Conservation (phyloP, 306 rosid species). For the Astragalus membranaceus region DNA sequence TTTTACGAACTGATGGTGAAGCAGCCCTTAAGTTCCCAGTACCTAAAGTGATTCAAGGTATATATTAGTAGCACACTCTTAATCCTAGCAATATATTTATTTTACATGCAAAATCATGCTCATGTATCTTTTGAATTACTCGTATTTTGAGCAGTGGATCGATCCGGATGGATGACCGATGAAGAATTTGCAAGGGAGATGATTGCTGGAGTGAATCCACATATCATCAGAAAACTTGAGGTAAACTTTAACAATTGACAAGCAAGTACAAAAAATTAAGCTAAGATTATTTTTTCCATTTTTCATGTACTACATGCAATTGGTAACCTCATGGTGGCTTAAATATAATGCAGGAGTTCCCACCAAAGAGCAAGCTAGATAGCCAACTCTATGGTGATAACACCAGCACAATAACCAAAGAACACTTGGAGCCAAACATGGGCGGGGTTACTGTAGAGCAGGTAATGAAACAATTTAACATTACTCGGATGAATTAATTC, state of each 20-base stretch:
- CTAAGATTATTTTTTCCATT: not conserved
- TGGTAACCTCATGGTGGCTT: not conserved
- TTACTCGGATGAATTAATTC: too few relatives aligned
- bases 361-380: slow-evolving; percentile 61
- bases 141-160: slow-evolving; percentile 35
- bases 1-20: slow-evolving; percentile 46
- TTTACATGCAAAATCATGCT: not conserved
- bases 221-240: slow-evolving; percentile 27
- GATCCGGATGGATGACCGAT: slow-evolving; percentile 67
- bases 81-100: not conserved
- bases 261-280: not conserved
- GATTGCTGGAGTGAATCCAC: slow-evolving; percentile 72
- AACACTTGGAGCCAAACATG: slow-evolving; percentile 28
- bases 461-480: slow-evolving; percentile 14
- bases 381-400: slow-evolving; percentile 42
- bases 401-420: slow-evolving; percentile 39
- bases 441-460: slow-evolving; percentile 38
- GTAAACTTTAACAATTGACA: not conserved
- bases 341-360: slow-evolving; percentile 43
- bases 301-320: not conserved
- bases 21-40: slow-evolving; percentile 24
- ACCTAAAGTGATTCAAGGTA: slow-evolving; percentile 71
- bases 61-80: not conserved
- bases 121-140: not conserved
- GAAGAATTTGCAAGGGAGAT: slow-evolving; percentile 75